Evolutionary conservation across 2,329 filamentous ascomycete species (phyloP).

Genomic region (Exophiala sp.): DNA sequence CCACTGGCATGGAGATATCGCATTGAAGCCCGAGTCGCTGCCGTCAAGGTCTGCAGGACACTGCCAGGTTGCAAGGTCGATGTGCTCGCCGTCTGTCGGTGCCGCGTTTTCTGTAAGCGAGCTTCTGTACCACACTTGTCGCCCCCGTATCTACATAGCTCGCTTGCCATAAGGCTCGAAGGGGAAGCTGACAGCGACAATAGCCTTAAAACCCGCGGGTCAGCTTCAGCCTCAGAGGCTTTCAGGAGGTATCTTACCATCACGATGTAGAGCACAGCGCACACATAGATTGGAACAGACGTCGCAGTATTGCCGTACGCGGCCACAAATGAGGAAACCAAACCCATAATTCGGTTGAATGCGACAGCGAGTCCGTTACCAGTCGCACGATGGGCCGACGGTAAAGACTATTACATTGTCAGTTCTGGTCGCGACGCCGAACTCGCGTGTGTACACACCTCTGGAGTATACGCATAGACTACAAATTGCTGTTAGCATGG

Average conservation of each 20-base stretch:
- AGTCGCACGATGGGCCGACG: constrained; percentile 67
- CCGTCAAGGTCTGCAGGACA: not conserved
- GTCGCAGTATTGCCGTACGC: constrained; percentile 30
- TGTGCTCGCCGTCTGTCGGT: no score
- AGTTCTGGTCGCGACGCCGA: not conserved
- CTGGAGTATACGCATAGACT: constrained; percentile 72
- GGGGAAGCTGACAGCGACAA: constrained; percentile 23
- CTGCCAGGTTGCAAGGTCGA: no score
- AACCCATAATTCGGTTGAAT: constrained; percentile 70
- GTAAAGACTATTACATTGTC: constrained; percentile 29
- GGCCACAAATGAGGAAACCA: constrained; percentile 60
- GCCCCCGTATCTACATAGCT: constrained; percentile 17
- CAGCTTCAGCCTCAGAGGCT: not conserved
- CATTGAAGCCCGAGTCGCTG: not conserved
- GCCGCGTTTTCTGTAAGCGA: no score
- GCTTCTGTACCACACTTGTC: no score
- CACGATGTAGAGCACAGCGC: constrained; percentile 35
- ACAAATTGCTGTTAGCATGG: not conserved
- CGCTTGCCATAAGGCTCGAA: constrained; percentile 28
- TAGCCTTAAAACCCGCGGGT: constrained; percentile 14
- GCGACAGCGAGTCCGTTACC: constrained; percentile 71
- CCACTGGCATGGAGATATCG: not conserved
- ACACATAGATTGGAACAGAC: constrained; percentile 38
- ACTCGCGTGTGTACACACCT: constrained; percentile 55
- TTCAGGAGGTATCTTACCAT: constrained; percentile 30